Base-by-base conservation (phyloP, 306 rosid genomes). In the Delonix regia region DNA sequence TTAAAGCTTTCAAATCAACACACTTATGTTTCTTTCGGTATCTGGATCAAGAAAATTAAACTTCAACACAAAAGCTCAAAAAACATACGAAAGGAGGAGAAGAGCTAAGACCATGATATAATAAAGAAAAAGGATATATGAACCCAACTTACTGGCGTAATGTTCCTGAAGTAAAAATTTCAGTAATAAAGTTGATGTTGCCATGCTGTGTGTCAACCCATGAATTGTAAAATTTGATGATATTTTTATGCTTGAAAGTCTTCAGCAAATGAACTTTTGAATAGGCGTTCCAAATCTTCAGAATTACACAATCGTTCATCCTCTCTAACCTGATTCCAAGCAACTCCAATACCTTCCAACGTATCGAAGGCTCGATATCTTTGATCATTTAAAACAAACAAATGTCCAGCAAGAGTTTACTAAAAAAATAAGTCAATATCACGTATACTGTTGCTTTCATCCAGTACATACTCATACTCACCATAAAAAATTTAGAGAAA, bases 341-440 rank as follows among this genome's bases (percentile, higher is more conserved):
- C 99, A 73, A 94, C 99, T 87, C 92, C 99, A 78, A 94, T 89
- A 45, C 99, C 99, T 84, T 94, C 99, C 86, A 86, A 85, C 75
- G 90, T 97, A 85, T 94, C 99, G 83, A 94, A 94, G 14, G 95
- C 99, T 41, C 99, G 86, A 78, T 94, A 94, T 90, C 99, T 94
- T 82, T 39, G 80, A 80, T 72, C 38, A 73, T 53, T 60, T 90
- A 89, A 90, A 88, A 73, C 39, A 77, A 82, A 81, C 73, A 78
- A 78, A 63, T 44, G 68, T 33, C 42, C 63, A 21, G 14, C 6
- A 55, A 27, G 27, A 45, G 41, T 42, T 45, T 52, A 36, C 63
- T 18, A 38, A 16, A 30, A 30, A 34, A 76, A 53, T 56, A 6
- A 44, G 73, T 41, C 56, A 24, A 75, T 63, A 38, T 48, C 7